These are phyloP conservation scores for Pouteria campechiana DNA, from an alignment of 179 eudicot species.

Conservation along the genomic window DNA sequence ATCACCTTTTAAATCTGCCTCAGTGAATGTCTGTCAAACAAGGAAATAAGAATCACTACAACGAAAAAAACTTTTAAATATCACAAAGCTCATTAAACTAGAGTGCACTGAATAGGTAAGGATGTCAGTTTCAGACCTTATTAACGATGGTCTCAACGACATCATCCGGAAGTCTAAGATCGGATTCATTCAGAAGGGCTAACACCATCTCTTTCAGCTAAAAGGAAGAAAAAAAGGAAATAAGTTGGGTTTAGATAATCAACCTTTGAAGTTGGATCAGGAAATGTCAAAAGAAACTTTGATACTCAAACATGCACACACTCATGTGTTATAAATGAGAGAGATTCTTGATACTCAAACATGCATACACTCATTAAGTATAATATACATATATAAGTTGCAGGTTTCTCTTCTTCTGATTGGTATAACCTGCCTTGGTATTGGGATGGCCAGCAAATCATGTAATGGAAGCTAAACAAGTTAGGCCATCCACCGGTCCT, in stretches of 20 bases:
- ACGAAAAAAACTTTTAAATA: not conserved
- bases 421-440: too few species aligned
- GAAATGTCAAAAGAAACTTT: not conserved
- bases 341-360: too few species aligned
- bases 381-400: not conserved
- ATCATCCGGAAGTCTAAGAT: slow-evolving; percentile 63
- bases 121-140: slow-evolving; percentile 32
- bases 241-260: not conserved
- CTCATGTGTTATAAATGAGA: too few species aligned
- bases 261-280: not conserved
- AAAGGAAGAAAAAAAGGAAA: not conserved
- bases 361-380: not conserved
- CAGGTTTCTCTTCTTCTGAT: too few species aligned
- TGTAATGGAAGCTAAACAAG: too few species aligned
- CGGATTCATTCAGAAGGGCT: slow-evolving; percentile 80
- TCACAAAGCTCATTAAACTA: not conserved
- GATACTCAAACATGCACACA: not conserved
- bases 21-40: slow-evolving; percentile 49
- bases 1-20: slow-evolving; percentile 73
- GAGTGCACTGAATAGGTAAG: not conserved
- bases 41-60: not conserved
- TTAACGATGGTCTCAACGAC: slow-evolving; percentile 61
- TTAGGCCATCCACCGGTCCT: too few species aligned
- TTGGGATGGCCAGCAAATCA: too few species aligned
- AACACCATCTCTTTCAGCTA: slow-evolving; percentile 89